Evolutionary conservation across 352 stramenopile species (phyloP), one percentile per base, ranked within the genome.

Genomic region (Saprolegnia parasitica): DNA sequence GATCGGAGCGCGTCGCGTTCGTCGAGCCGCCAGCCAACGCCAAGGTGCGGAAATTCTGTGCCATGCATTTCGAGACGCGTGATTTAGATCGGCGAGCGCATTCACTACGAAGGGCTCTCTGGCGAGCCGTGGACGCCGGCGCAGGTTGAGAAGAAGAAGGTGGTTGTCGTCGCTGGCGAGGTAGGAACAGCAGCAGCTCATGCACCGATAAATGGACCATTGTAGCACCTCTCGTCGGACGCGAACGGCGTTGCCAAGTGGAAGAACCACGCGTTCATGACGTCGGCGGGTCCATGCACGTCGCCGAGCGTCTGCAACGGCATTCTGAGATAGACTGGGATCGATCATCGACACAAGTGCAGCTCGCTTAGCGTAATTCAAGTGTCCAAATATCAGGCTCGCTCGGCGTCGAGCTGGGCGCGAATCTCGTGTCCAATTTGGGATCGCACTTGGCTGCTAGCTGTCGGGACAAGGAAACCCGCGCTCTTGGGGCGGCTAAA

Each of bases 101-200:
- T 95, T 52, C 72, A 79, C 16, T 95, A 92, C 65, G 78, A 84
- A 21, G 83, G 80, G 0, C 76, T 95, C 37, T 60, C 54, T 52
- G 87, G 87, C 29, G 85, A 93, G 63, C 87, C 85, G 3, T 86
- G 83, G 63, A 90, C 87, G 10, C 85, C 87, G 1, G 85, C 85
- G 50, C 87, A 95, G 72, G 83, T 95, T 39, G 87, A 95, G 78
- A 95, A 95, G 83, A 95, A 93, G 75, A 95, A 95, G 77, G 87
- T 95, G 65, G 75, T 95, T n/a, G 72, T 84, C 52, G 78, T 78
- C 54, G 71, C 91, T 47, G 86, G 83, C 55, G 78, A 91, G 45
- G 57, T 65, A 42, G 26, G 57, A 29, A 13, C 4, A 15, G 8
- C 42, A 15, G 10, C 10, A 4, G 13, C 42, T 15, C 42, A 15